Percentiles rank a stretch among this genome's conserved stretches.
Conservation (phyloP, 768 basidiomycete species). For the Coprinellus aureogranulatus region DNA sequence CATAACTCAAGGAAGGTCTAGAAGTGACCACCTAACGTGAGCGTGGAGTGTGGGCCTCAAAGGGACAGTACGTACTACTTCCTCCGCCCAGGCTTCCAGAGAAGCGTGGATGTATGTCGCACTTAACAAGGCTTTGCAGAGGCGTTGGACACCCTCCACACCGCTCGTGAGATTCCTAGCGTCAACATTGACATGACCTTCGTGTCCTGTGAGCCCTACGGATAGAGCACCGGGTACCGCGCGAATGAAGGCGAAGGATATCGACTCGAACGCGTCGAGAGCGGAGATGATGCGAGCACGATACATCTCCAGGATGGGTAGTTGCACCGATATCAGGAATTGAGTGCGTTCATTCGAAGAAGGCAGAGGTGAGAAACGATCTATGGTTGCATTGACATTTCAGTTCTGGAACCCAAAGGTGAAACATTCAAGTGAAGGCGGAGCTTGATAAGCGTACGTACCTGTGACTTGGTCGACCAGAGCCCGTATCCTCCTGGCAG, state of each 20-base stretch:
- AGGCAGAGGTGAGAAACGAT: conserved; percentile 89
- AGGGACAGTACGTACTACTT: conserved; percentile 55
- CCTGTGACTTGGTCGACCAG: conserved; percentile 92
- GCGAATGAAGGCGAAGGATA: conserved; percentile 83
- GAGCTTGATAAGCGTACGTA: too few species aligned
- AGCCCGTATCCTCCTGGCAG: conserved; percentile 78
- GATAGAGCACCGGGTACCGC: conserved; percentile 87
- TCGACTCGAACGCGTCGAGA: conserved; percentile 89
- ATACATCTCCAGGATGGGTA: conserved; percentile 81
- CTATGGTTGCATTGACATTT: conserved; percentile 34
- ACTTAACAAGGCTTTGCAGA: conserved; percentile 85
- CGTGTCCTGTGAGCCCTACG: conserved; percentile 41
- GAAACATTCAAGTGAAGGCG: not conserved
- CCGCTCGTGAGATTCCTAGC: conserved; percentile 73
- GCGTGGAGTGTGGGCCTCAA: not conserved
- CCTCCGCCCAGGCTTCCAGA: conserved; percentile 86
- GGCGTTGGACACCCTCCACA: conserved; percentile 74
- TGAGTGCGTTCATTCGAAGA: conserved; percentile 70
- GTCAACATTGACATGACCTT: conserved; percentile 46
- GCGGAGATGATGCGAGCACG: conserved; percentile 75
- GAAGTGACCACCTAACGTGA: conserved; percentile 3
- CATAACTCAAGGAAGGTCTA: conserved; percentile 94
- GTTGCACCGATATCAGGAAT: conserved; percentile 82
- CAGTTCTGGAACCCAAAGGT: not conserved
- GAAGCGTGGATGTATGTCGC: conserved; percentile 67